phyloP scores from a whole-genome alignment of 2,329 filamentous ascomycete genomes.

The Neophaeococcomyces mojaviensis region DNA sequence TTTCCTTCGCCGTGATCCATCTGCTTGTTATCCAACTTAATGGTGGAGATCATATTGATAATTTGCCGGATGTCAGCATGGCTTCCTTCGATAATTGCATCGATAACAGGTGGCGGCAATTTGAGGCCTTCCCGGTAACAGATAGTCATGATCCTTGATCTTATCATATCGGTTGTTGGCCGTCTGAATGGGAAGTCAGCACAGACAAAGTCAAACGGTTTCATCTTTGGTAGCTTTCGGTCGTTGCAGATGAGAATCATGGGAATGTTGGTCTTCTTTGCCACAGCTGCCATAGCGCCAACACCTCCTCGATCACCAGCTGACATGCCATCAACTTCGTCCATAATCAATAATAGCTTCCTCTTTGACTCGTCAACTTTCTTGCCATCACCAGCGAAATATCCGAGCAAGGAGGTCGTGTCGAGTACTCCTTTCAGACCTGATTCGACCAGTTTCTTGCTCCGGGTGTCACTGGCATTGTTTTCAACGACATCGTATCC shows the following conservation, averaged over 20 bases:
- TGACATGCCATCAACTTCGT: constrained; percentile 98
- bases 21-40: constrained; percentile 73
- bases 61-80: constrained; percentile 95
- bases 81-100: constrained; percentile 89
- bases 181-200: constrained; percentile 81
- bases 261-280: constrained; percentile 89
- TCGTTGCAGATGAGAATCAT: constrained; percentile 99
- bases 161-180: constrained; percentile 83
- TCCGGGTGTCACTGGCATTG: constrained; percentile 91
- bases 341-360: constrained; percentile 95
- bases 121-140: constrained; percentile 86
- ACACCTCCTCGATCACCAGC: constrained; percentile 93
- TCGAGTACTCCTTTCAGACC: constrained; percentile 85
- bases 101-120: constrained; percentile 72
- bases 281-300: constrained; percentile 84
- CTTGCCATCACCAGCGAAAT: constrained; percentile 77
- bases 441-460: constrained; percentile 88
- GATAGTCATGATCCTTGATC: constrained; percentile 89
- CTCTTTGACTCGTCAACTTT: constrained; percentile 74
- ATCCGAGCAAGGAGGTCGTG: constrained; percentile 86
- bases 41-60: constrained; percentile 95
- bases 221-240: constrained; percentile 89
- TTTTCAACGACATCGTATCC: constrained; percentile 91
- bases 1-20: constrained; percentile 78
- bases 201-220: constrained; percentile 82